These are phyloP conservation scores for Hypholoma sublateritium DNA, from an alignment of 768 basidiomycete species.

Conservation along the genomic window DNA sequence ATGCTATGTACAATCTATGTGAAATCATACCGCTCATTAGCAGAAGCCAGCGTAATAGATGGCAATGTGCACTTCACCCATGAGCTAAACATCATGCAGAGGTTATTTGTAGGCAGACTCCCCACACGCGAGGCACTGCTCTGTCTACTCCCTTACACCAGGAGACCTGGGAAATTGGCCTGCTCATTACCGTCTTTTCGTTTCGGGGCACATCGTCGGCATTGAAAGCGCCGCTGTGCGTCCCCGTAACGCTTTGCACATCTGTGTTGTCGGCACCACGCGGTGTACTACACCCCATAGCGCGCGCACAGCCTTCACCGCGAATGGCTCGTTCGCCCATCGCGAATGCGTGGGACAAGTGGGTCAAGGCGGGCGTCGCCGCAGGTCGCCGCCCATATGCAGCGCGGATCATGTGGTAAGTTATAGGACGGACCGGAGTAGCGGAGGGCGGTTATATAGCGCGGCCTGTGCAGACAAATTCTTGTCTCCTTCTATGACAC, in stretches of 20 bases:
- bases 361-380: background rate
- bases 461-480: slow-evolving; percentile 16
- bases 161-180: background rate
- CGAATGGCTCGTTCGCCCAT: background rate
- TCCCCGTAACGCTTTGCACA: background rate
- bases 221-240: background rate
- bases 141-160: background rate
- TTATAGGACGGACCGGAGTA: too few relatives aligned
- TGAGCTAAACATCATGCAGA: too few relatives aligned
- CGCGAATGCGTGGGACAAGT: background rate
- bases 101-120: background rate
- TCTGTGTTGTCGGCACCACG: background rate
- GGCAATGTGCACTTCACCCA: too few relatives aligned
- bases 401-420: too few relatives aligned
- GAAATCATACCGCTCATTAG: too few relatives aligned
- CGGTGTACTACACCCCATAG: background rate
- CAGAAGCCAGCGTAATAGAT: too few relatives aligned
- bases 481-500: slow-evolving; percentile 6
- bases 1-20: too few relatives aligned
- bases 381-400: too few relatives aligned
- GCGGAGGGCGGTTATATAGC: slow-evolving; percentile 7
- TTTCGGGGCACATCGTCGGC: background rate
- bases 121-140: background rate
- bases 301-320: background rate
- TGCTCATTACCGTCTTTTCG: background rate